Evolutionary conservation across 2,329 filamentous ascomycete genomes (phyloP).

Genomic region (Neofusicoccum sp.): DNA sequence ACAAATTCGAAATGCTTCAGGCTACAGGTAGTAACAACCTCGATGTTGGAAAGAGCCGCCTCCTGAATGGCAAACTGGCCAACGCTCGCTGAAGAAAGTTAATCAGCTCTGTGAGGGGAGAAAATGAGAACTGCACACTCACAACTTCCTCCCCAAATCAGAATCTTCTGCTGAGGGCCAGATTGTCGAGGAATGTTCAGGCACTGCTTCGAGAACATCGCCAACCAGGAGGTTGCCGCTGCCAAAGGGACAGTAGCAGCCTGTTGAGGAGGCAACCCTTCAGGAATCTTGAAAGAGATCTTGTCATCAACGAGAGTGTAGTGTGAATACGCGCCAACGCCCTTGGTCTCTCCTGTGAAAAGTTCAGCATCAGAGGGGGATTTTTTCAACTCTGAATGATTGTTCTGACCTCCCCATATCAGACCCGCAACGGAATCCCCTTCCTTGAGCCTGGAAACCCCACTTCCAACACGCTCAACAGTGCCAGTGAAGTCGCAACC

Average conservation of each 20-base stretch:
- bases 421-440: constrained; percentile 35
- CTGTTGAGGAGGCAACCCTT: constrained; percentile 31
- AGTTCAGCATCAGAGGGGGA: not conserved
- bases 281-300: constrained; percentile 46
- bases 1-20: constrained; percentile 35
- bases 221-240: constrained; percentile 43
- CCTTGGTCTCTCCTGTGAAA: constrained; percentile 30
- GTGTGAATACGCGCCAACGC: constrained; percentile 44
- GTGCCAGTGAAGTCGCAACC: constrained; percentile 44
- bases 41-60: constrained; percentile 43
- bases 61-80: constrained; percentile 50
- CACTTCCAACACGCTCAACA: constrained; percentile 37
- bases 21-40: constrained; percentile 44
- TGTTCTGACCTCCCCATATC: constrained; percentile 39
- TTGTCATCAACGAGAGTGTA: constrained; percentile 46
- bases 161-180: constrained; percentile 29
- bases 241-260: constrained; percentile 47
- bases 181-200: constrained; percentile 35
- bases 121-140: constrained; percentile 22
- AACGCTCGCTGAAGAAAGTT: constrained; percentile 36
- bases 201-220: constrained; percentile 43
- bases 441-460: constrained; percentile 30
- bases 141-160: constrained; percentile 52
- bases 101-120: constrained; percentile 33
- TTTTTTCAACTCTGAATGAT: not conserved